Conservation (phyloP, 768 basidiomycete species). For the Psilocybe azurescens region DNA sequence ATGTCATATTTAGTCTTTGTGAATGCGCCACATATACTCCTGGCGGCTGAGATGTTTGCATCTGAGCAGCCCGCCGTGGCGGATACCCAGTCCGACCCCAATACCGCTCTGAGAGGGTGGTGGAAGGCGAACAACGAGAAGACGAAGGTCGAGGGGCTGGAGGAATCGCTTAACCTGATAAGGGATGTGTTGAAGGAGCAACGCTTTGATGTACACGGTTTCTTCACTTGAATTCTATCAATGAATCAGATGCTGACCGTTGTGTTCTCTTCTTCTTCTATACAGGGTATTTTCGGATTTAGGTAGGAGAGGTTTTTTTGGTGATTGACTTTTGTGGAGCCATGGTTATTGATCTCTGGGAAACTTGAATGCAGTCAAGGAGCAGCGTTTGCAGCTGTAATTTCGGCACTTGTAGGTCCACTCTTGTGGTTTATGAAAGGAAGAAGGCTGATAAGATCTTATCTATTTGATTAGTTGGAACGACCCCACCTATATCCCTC, state of each 20-base stretch:
- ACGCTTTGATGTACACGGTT: slow-evolving; percentile 65
- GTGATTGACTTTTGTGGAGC: neutral
- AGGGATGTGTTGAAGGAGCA: slow-evolving; percentile 61
- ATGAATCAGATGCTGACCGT: slow-evolving; percentile 14
- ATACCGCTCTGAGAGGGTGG: slow-evolving; percentile 71
- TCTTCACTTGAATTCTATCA: slow-evolving; percentile 3
- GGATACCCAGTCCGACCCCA: slow-evolving; percentile 54
- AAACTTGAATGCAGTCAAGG: slow-evolving; percentile 60
- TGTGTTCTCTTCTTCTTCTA: slow-evolving; percentile 6
- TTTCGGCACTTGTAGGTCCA: slow-evolving; percentile 67
- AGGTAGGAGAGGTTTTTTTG: slow-evolving; percentile 47
- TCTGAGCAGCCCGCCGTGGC: slow-evolving; percentile 39
- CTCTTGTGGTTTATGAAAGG: neutral
- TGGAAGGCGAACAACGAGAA: slow-evolving; percentile 63
- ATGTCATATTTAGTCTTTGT: slow-evolving; percentile 61
- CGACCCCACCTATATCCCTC: slow-evolving; percentile 51
- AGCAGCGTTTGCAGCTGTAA: slow-evolving; percentile 73
- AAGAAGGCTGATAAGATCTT: neutral
- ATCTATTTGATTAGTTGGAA: slow-evolving; percentile 37
- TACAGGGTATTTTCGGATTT: slow-evolving; percentile 80
- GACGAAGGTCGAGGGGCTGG: slow-evolving; percentile 58
- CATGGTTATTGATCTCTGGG: slow-evolving; percentile 6
- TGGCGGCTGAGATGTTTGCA: slow-evolving; percentile 60
- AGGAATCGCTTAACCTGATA: slow-evolving; percentile 58
- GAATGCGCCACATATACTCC: slow-evolving; percentile 71